Percentiles rank a stretch among this genome's conserved stretches.
phyloP scores from a whole-genome alignment of 441 rosid species.

The Corymbia citriodora region DNA sequence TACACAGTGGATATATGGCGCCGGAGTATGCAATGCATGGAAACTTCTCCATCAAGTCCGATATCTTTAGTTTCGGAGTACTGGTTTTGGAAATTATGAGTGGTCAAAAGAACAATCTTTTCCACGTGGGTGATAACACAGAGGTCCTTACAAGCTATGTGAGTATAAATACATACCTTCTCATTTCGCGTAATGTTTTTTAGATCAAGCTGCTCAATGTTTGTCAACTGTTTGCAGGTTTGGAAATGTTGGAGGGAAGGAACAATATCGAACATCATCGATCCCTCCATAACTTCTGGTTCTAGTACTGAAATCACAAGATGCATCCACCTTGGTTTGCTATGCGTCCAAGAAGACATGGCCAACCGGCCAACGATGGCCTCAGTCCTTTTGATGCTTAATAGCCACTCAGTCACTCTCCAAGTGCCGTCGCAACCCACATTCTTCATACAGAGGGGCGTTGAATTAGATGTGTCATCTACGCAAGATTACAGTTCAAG shows the following conservation, averaged over 20 bases:
- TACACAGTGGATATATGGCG: neutral
- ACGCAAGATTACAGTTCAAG: neutral
- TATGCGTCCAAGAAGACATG: neutral
- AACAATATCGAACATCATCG: neutral
- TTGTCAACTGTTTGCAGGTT: neutral
- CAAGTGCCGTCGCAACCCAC: neutral
- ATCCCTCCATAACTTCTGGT: neutral
- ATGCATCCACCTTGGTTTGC: neutral
- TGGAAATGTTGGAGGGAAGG: neutral
- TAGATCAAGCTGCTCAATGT: neutral
- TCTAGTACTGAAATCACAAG: neutral
- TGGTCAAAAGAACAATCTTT: neutral
- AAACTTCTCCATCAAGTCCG: neutral
- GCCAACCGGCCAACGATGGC: neutral
- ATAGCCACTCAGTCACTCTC: neutral
- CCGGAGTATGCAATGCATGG: neutral
- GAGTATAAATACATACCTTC: neutral
- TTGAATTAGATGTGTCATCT: neutral
- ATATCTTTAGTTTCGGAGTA: neutral
- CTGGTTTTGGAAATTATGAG: neutral
- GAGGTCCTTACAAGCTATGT: neutral
- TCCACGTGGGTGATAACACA: fast-evolving
- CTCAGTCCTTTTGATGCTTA: neutral
- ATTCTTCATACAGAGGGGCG: fast-evolving
- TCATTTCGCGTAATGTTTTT: neutral